Base-by-base conservation (phyloP, 2,329 filamentous ascomycete genomes). In the Alternaria postmessia region DNA sequence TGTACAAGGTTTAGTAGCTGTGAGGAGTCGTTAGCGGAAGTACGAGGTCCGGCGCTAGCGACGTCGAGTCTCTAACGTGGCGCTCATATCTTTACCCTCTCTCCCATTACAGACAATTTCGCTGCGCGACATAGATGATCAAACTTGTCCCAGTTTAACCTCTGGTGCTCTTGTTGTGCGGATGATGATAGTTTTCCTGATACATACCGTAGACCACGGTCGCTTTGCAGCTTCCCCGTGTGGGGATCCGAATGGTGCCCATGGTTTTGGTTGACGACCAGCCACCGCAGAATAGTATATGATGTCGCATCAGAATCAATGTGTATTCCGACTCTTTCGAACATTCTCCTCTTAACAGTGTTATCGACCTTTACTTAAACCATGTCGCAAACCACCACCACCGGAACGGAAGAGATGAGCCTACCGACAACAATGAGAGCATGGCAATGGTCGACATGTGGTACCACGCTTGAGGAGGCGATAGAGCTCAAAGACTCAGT, bases 401-500 rank as follows among this genome's bases (percentile, higher is more conserved):
- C 32, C 18, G 22, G 14, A 11, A 44, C 51, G 12, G 22, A 54
- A 7, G 51, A 43, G 6, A 54, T 42, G 9, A 57, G 7, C 57
- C 16, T 67, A 7, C 66, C 66, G 18, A 7, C 43, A 24, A 68
- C 61, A n/a, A 72, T 72, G 68, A 63, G 59, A 36, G 68, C 69
- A 56, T 72, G 69, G 69, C 68, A 70, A 62, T 72, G 63, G 59
- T 51, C 48, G 12, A 58, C 57, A 14, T 65, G 64, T 34, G 47
- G 24, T 43, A 58, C 43, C 1, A 66, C 60, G 3, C 63, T 72
- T 46, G 65, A 66, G 47, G 38, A 56, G 1, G 54, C 67, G 6
- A 52, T 72, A 16, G 22, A 47, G 2, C 52, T 69, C 1, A 65
- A 68, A 43, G 4, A 44, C 1, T 51, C 59, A 7, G 59, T 62